A percentile compares a stretch with the other conserved stretches of the same genome.
Conservation (phyloP, 2,329 filamentous ascomycete species). For the Botrytis aclada region DNA sequence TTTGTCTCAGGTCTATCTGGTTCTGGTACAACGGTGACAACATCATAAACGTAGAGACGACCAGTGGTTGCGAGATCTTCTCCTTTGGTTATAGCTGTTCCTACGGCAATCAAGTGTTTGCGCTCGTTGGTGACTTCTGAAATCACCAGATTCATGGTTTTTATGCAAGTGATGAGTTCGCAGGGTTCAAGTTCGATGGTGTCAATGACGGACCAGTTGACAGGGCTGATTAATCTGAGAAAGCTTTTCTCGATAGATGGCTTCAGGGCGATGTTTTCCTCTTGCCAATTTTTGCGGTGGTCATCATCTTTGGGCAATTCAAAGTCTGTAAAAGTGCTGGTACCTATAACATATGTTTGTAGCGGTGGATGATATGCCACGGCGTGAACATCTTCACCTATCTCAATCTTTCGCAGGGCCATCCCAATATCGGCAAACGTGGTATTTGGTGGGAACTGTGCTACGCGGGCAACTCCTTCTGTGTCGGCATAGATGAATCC, state of each 20-base stretch:
- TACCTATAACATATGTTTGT: constrained; percentile 73
- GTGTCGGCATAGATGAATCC: constrained; percentile 82
- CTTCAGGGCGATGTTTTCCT: constrained; percentile 60
- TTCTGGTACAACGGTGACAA: constrained; percentile 88
- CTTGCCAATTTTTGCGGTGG: constrained; percentile 72
- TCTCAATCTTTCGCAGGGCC: constrained; percentile 66
- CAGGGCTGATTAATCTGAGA: constrained; percentile 75
- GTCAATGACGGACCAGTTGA: constrained; percentile 76
- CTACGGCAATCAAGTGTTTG: constrained; percentile 76
- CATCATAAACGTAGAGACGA: constrained; percentile 83
- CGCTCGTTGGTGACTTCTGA: constrained; percentile 89
- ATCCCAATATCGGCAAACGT: constrained; percentile 74
- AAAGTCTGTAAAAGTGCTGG: constrained; percentile 66
- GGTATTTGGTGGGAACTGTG: constrained; percentile 63
- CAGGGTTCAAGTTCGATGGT: constrained; percentile 67
- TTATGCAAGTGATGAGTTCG: constrained; percentile 77
- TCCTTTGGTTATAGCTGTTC: constrained; percentile 80
- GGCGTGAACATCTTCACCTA: constrained; percentile 68
- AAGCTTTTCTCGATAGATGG: constrained; percentile 70
- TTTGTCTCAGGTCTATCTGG: constrained; percentile 82
- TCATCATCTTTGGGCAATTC: constrained; percentile 85
- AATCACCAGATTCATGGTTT: constrained; percentile 80
- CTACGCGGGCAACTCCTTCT: constrained; percentile 69
- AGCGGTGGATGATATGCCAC: constrained; percentile 75
- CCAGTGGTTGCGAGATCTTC: constrained; percentile 88